These are phyloP conservation scores for Pseudogymnoascus sp. DNA, from an alignment of 2,329 filamentous ascomycete genomes.

Conservation along the genomic window DNA sequence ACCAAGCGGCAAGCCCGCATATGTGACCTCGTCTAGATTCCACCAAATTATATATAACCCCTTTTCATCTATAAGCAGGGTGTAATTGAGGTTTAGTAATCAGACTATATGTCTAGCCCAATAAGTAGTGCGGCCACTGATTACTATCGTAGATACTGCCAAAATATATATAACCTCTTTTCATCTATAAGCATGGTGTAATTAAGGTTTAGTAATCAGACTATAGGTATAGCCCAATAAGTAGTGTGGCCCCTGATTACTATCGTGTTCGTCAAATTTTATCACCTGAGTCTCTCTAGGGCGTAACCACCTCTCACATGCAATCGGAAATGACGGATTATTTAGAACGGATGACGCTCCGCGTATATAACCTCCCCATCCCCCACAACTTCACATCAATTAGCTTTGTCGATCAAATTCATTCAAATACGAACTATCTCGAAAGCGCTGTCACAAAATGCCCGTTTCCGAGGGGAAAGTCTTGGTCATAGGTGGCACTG, in stretches of 20 bases:
- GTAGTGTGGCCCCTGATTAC: neutral
- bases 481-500: slow-evolving; percentile 37
- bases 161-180: neutral
- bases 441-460: slow-evolving; percentile 17
- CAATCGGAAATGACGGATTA: neutral
- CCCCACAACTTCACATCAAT: neutral
- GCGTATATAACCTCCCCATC: neutral
- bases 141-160: neutral
- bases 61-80: neutral
- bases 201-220: neutral
- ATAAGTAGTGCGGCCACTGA: neutral
- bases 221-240: neutral
- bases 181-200: neutral
- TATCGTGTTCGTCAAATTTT: neutral
- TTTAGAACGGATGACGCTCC: neutral
- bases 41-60: neutral
- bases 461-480: slow-evolving; percentile 44
- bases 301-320: neutral
- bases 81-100: neutral
- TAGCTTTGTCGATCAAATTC: neutral
- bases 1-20: neutral
- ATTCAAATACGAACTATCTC: neutral
- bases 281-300: neutral
- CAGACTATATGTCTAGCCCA: neutral
- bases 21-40: neutral